phyloP scores from a whole-genome alignment of 257 asterid species.

The Solanum okadae region DNA sequence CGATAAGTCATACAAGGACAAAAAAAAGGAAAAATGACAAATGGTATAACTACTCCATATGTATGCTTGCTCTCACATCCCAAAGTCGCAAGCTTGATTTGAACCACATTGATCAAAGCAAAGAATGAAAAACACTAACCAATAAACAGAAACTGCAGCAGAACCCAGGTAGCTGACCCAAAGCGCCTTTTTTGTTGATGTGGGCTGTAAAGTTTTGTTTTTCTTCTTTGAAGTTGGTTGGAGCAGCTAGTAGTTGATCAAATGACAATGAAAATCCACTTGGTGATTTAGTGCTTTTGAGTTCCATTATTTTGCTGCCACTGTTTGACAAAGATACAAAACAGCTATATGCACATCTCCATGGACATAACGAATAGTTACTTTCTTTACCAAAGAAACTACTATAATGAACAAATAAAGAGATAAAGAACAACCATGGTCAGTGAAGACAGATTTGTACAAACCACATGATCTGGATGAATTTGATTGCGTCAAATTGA shows the following conservation, averaged over 20 bases:
- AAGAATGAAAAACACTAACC: no score
- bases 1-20: no score
- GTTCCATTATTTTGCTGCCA: background rate
- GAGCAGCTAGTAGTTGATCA: background rate
- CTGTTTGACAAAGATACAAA: background rate
- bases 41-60: no score
- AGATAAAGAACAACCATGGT: background rate
- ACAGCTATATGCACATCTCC: background rate
- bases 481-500: background rate
- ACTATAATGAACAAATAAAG: background rate
- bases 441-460: background rate
- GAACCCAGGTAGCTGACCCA: constrained; percentile 71
- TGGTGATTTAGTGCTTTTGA: background rate
- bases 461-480: background rate
- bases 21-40: no score
- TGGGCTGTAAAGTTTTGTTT: constrained; percentile 21
- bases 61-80: no score
- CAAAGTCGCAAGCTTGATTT: no score
- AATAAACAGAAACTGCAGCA: constrained; percentile 43
- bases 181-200: constrained; percentile 38
- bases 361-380: background rate
- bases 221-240: background rate
- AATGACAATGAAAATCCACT: background rate
- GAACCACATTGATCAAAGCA: no score
- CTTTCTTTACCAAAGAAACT: background rate